phyloP scores from a whole-genome alignment of 306 rosid genomes.

The Cicer bijugum region DNA sequence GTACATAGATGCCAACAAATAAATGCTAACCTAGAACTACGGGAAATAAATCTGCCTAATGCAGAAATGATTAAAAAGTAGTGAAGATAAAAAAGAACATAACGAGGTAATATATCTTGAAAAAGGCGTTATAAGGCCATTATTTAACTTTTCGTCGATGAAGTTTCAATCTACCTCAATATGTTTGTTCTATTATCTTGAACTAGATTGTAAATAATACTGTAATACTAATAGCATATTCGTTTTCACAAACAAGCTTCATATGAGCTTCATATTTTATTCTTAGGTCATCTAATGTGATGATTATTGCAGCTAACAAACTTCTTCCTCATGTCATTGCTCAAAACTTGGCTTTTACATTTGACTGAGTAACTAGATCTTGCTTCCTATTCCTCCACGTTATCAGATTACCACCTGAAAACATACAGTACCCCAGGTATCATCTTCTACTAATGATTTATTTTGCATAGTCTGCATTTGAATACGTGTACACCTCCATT shows the following conservation, averaged over 20 bases:
- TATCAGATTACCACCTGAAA: neutral
- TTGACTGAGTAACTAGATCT: neutral
- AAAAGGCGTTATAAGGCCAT: neutral
- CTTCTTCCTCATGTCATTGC: neutral
- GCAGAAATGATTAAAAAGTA: neutral
- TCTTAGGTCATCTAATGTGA: neutral
- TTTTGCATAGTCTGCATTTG: neutral
- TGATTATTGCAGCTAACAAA: neutral
- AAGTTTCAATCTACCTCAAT: neutral
- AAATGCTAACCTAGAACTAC: slow-evolving; percentile 1
- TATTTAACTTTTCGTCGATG: neutral
- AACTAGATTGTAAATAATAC: neutral
- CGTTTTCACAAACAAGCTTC: neutral
- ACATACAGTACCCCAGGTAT: neutral
- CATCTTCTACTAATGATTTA: neutral
- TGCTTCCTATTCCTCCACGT: neutral
- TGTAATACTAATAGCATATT: neutral
- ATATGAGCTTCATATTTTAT: neutral
- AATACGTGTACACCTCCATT: neutral
- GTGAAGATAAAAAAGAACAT: slow-evolving; percentile 10
- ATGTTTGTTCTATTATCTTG: neutral
- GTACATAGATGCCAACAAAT: neutral
- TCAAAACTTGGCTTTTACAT: neutral
- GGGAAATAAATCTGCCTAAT: neutral
- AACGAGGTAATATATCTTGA: neutral